Percentiles rank a stretch among this genome's conserved stretches.
These are phyloP conservation scores for Cardamine resedifolia DNA, from an alignment of 345 rosid species.

Conservation along the genomic window DNA sequence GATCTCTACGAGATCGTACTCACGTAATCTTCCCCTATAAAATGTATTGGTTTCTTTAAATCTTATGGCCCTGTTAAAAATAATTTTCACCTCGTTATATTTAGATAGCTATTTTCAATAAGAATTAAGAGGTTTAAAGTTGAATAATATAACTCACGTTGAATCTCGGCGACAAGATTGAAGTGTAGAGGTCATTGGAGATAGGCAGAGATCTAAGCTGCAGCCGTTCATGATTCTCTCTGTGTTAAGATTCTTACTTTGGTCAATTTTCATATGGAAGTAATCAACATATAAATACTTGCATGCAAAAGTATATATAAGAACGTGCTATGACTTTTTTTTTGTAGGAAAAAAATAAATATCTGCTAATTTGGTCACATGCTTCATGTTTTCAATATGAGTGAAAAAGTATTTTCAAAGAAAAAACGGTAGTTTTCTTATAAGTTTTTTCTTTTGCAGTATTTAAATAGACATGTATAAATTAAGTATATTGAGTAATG, in stretches of 20 bases:
- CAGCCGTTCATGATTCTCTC: constrained; percentile 18
- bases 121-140: background rate
- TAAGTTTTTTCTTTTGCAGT: background rate
- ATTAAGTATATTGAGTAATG: background rate
- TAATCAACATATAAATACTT: background rate
- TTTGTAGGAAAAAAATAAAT: constrained; percentile 13
- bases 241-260: constrained; percentile 15
- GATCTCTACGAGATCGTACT: constrained; percentile 31
- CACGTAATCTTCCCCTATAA: background rate
- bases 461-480: background rate
- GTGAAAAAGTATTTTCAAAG: background rate
- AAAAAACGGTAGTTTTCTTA: background rate
- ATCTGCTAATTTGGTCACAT: constrained; percentile 38
- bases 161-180: constrained; percentile 19
- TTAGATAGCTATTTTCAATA: background rate
- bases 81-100: background rate
- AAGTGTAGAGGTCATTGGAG: constrained; percentile 33
- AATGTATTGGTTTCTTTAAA: constrained; percentile 5
- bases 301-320: constrained; percentile 16
- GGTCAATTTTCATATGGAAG: constrained; percentile 20
- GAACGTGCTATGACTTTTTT: constrained; percentile 20
- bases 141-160: constrained; percentile 20
- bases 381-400: constrained; percentile 35
- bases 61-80: background rate
- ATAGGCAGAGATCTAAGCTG: constrained; percentile 34